phyloP scores from a whole-genome alignment of 805 yeast genomes.

The Ogataea pini region DNA sequence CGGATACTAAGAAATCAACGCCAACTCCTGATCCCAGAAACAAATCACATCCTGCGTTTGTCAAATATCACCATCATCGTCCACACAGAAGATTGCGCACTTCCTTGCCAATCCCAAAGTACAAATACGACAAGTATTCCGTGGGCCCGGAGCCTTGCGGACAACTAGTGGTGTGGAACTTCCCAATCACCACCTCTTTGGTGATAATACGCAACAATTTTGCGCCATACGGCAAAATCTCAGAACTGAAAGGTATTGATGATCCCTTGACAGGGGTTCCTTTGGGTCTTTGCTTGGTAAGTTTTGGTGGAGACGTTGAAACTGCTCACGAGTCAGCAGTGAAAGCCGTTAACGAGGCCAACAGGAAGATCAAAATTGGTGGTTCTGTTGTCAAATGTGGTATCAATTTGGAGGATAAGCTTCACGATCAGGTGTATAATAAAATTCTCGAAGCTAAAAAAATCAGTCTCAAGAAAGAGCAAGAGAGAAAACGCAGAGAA shows the following conservation, averaged over 20 bases:
- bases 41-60: conserved; percentile 9
- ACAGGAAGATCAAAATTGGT: conserved; percentile 46
- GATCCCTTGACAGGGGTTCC: conserved; percentile 82
- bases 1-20: conserved; percentile 35
- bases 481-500: conserved; percentile 27
- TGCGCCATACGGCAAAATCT: conserved; percentile 61
- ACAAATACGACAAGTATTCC: conserved; percentile 65
- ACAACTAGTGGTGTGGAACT: conserved; percentile 69
- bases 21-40: conserved; percentile 26
- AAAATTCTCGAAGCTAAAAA: conserved; percentile 37
- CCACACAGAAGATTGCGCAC: conserved; percentile 14
- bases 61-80: conserved; percentile 11
- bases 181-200: conserved; percentile 55
- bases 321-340: conserved; percentile 49
- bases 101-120: conserved; percentile 30
- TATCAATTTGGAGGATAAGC: conserved; percentile 45
- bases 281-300: conserved; percentile 65
- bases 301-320: conserved; percentile 59
- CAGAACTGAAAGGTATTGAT: conserved; percentile 55
- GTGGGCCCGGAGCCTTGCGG: conserved; percentile 72
- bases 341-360: conserved; percentile 43
- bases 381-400: conserved; percentile 55
- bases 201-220: conserved; percentile 51
- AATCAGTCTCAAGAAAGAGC: conserved; percentile 37
- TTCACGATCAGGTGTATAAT: conserved; percentile 37